Evolutionary conservation across 1,284 basidiomycete species (phyloP).

Genomic region (Neonothopanus nambi): DNA sequence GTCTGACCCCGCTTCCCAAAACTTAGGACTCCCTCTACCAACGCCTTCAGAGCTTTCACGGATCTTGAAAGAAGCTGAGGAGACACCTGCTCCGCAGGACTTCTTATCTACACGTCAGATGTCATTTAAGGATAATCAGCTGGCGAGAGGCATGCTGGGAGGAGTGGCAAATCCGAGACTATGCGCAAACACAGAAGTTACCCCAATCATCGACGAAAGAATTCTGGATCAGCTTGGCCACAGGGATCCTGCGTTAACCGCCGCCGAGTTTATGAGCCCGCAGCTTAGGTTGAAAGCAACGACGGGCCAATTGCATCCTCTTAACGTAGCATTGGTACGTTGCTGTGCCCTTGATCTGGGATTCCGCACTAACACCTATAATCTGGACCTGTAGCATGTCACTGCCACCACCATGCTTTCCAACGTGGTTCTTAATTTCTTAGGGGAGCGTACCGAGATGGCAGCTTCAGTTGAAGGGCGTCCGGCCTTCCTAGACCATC

Average conservation of each 20-base stretch:
- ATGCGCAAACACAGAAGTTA: slow-evolving; percentile 3
- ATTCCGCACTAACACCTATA: too few species aligned
- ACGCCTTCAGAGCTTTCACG: slow-evolving; percentile 8
- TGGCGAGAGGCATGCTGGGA: slow-evolving; percentile 15
- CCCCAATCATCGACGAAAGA: neutral
- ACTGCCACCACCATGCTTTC: slow-evolving; percentile 14
- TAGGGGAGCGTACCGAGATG: slow-evolving; percentile 22
- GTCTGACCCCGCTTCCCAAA: slow-evolving; percentile 10
- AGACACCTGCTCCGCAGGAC: slow-evolving; percentile 9
- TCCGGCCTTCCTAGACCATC: slow-evolving; percentile 22
- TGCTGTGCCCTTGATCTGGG: too few species aligned
- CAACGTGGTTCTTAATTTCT: slow-evolving; percentile 18
- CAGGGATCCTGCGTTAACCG: too few species aligned
- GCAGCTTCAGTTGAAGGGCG: slow-evolving; percentile 21
- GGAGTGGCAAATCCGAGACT: slow-evolving; percentile 15
- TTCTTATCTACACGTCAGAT: slow-evolving; percentile 10
- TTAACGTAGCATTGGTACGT: slow-evolving; percentile 5
- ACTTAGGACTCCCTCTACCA: slow-evolving; percentile 16
- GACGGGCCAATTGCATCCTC: slow-evolving; percentile 14
- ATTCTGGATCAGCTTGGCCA: too few species aligned
- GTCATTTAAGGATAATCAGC: slow-evolving; percentile 4
- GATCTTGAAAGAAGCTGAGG: slow-evolving; percentile 9
- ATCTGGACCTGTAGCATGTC: too few species aligned
- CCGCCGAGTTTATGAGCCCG: too few species aligned
- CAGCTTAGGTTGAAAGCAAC: slow-evolving; percentile 10